These are phyloP conservation scores for Lactifluus subvellereus DNA, from an alignment of 768 basidiomycete genomes.

Conservation along the genomic window DNA sequence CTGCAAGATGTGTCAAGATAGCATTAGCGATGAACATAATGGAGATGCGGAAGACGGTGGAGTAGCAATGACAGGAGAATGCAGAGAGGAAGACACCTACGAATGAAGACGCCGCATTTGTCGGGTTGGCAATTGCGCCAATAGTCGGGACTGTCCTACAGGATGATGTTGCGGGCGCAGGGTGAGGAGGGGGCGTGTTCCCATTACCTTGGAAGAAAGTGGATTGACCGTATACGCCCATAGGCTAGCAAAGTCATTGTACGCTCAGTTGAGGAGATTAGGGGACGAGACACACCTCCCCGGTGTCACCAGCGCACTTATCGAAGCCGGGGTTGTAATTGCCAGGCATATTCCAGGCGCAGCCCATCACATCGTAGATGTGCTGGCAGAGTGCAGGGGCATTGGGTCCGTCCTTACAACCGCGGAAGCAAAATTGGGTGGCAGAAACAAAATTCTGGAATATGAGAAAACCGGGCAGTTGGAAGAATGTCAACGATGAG, in stretches of 20 bases:
- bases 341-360: constrained; percentile 58
- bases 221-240: constrained; percentile 64
- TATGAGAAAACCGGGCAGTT: constrained; percentile 1
- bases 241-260: constrained; percentile 36
- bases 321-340: constrained; percentile 39
- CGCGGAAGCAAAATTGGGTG: constrained; percentile 65
- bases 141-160: constrained; percentile 53
- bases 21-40: neutral
- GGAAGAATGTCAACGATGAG: neutral
- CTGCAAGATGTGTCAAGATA: neutral
- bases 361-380: constrained; percentile 51
- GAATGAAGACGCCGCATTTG: constrained; percentile 4
- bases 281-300: constrained; percentile 34
- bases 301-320: constrained; percentile 46
- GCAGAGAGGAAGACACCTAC: neutral
- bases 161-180: constrained; percentile 50
- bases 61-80: neutral
- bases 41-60: neutral
- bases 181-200: constrained; percentile 49
- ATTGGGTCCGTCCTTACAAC: constrained; percentile 48
- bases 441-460: constrained; percentile 55
- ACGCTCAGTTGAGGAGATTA: neutral
- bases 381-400: constrained; percentile 56
- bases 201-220: constrained; percentile 62
- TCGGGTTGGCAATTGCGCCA: constrained; percentile 34